Conservation (phyloP, 2,329 filamentous ascomycete species). For the Scopulariopsis brevicaulis region DNA sequence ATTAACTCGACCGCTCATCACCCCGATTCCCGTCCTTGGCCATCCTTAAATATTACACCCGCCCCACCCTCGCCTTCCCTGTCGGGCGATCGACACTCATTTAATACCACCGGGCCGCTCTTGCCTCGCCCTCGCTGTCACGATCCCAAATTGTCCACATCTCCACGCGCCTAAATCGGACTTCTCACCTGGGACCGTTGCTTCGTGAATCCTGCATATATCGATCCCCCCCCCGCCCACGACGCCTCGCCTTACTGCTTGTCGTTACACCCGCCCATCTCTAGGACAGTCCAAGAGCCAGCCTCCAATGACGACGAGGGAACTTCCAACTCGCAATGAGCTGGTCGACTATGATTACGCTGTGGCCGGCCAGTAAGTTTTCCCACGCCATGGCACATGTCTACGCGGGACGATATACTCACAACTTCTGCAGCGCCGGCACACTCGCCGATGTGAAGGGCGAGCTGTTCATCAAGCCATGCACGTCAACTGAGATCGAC, state of each 20-base stretch:
- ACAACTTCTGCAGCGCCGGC: slow-evolving; percentile 54
- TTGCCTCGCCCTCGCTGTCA: background rate
- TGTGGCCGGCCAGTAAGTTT: slow-evolving; percentile 73
- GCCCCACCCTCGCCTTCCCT: background rate
- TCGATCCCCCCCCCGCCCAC: background rate
- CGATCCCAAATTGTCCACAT: background rate
- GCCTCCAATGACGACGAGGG: slow-evolving; percentile 4
- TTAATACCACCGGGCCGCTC: background rate
- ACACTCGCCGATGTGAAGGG: slow-evolving; percentile 78
- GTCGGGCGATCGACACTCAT: background rate
- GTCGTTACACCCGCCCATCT: background rate
- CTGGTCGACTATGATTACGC: slow-evolving; percentile 52
- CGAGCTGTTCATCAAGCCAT: slow-evolving; percentile 87
- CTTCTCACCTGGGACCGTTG: background rate
- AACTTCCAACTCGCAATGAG: slow-evolving; percentile 11
- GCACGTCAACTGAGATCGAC: slow-evolving; percentile 70
- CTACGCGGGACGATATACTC: slow-evolving; percentile 5
- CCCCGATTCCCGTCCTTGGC: background rate
- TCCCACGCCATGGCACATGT: background rate
- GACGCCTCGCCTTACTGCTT: background rate
- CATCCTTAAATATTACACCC: background rate
- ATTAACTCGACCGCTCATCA: background rate
- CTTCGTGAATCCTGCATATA: background rate
- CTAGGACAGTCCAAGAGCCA: background rate
- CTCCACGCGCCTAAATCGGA: background rate